Base-by-base conservation (phyloP, 2,329 filamentous ascomycete genomes). In the Ceratocystis variospora region DNA sequence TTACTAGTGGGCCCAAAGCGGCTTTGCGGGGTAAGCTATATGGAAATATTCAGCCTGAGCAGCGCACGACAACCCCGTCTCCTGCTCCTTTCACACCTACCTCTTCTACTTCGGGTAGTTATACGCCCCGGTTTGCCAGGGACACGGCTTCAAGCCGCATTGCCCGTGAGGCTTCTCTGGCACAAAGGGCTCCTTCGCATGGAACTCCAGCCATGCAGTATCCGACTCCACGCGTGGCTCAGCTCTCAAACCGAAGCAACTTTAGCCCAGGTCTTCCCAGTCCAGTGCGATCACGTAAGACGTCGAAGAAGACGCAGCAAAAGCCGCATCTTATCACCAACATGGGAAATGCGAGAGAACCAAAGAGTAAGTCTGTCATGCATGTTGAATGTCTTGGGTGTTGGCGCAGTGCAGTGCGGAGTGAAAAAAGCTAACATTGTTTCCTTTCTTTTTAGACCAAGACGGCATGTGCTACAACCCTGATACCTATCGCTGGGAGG, bases 391-490 rank as follows among this genome's bases (percentile, higher is more conserved):
- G 50, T 33, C 15, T 41, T 41, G 37, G 10, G 37, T 1, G 37
- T 4, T 41, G 12, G 37, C 22, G 10, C 12, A 12, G 37, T 41
- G 37, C 4, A 15, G 37, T 41, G 10, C 4, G 12, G 10, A 41
- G 61, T 50, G 33, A 62, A n/a, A 66, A 61, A 61, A 67, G 61
- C 74, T 78, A 72, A 78, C 71, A 61, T 41, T 46, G 33, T 33
- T 57, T 50, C 61, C 41, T 33, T 19, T 19, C 48, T 53, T 6
- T 55, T 55, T 69, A 93, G 90, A 87, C 72, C 83, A 96, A 68
- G 94, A 96, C 75, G 94, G 93, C 70, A 99, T 99, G 94, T 87
- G 85, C 65, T 99, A 96, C 74, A 97, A 99, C 72, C 90, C 94
- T 5, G 79, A 82, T 33, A 88, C 89, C 7, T 94, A 87, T 72